A percentile compares a stretch with the other conserved stretches of the same genome.
Conservation (phyloP, 164 flowering plant genomes). For the Macadamia integrifolia region DNA sequence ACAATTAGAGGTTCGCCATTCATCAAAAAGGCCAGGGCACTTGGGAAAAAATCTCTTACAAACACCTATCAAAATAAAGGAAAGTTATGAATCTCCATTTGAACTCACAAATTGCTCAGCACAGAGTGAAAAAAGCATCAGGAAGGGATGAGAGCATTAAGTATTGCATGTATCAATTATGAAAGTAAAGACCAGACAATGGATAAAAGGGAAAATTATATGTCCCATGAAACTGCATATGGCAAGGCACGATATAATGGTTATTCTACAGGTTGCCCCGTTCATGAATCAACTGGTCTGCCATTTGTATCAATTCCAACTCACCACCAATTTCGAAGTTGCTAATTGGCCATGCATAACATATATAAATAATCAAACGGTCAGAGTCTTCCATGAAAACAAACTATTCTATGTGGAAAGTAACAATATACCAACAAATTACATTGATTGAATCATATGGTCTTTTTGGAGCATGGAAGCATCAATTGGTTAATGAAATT, state of each 20-base stretch:
- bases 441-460: background rate
- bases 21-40: constrained; percentile 55
- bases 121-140: background rate
- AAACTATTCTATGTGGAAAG: background rate
- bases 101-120: background rate
- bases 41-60: constrained; percentile 54
- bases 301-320: background rate
- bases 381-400: background rate
- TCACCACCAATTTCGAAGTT: background rate
- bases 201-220: too few species aligned
- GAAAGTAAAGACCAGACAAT: too few species aligned
- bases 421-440: background rate
- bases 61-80: constrained; percentile 25
- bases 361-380: background rate
- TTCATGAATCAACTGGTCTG: background rate
- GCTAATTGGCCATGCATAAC: background rate
- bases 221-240: too few species aligned
- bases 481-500: background rate
- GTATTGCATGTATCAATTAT: background rate
- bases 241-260: too few species aligned
- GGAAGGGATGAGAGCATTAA: background rate
- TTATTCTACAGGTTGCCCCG: background rate
- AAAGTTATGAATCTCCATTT: background rate
- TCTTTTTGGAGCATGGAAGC: too few species aligned
- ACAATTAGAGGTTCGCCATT: constrained; percentile 50